These are phyloP conservation scores for Sporothrix variecibatus DNA, from an alignment of 2,329 filamentous ascomycete species.

Conservation along the genomic window DNA sequence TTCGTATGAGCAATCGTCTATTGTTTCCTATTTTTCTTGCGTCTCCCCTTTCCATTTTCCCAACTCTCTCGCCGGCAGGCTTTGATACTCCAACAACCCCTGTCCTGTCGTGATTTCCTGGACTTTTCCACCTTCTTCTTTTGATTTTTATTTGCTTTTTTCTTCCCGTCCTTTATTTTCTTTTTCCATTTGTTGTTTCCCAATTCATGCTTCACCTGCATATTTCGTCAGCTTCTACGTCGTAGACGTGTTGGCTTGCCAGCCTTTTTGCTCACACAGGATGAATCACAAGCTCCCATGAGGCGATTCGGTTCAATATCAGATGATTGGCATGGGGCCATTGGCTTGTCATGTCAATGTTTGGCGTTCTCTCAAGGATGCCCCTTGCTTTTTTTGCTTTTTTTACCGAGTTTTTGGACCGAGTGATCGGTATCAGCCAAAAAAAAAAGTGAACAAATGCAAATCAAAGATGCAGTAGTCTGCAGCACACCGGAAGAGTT, in stretches of 20 bases:
- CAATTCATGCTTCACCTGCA: background rate
- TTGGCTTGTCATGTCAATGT: background rate
- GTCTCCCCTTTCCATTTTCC: background rate
- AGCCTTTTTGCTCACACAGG: background rate
- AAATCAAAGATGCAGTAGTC: background rate
- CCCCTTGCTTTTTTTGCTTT: background rate
- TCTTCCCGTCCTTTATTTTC: background rate
- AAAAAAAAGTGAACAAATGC: background rate
- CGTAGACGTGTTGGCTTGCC: background rate
- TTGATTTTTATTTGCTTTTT: background rate
- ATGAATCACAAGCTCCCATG: background rate
- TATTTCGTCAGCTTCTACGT: background rate
- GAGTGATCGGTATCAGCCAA: background rate
- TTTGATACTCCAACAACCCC: background rate
- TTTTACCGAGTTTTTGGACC: background rate
- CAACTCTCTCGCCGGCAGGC: background rate
- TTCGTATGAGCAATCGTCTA: background rate
- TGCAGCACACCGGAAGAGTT: background rate
- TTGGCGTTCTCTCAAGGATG: background rate
- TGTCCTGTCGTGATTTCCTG: background rate
- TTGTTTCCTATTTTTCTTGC: background rate
- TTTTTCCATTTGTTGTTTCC: background rate
- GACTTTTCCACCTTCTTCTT: background rate
- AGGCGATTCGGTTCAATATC: background rate
- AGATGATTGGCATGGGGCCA: background rate